Evolutionary conservation across 768 basidiomycete species (phyloP), one percentile per base, ranked within the genome.

Genomic region (Mycena vitilis): DNA sequence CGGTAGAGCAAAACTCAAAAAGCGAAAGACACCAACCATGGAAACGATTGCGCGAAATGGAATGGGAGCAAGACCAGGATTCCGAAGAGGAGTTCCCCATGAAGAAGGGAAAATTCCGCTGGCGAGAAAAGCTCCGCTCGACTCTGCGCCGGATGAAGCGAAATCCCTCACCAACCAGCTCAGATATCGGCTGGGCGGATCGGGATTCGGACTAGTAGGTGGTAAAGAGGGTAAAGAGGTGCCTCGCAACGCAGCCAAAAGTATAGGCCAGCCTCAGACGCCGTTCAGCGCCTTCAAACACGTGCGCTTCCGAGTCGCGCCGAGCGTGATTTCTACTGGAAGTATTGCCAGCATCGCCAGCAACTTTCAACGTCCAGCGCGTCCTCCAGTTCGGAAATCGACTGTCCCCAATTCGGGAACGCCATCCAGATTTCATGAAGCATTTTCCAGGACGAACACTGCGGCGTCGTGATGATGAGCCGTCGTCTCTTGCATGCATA

Each of bases 41-140:
- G 48, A 51, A 16, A 12, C 44, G 42, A 23, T 12, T 20, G 45
- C 59, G 5, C 5, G 9, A 20, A 42, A 38, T 23, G n/a, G 7
- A 36, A 22, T 52, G 66, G 54, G 53, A 23, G 53, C 36, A 55
- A 62, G 51, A 47, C 40, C 42, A 48, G 42, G 25, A 54, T 48
- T 71, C 65, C 12, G 70, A 71, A 25, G 71, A 71, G n/a, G 71
- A 69, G 66, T 71, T 71, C 51, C 71, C 71, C 42, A 71, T 66
- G 55, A n/a, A 67, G 52, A 69, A 62, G 20, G 20, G 51, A 48
- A 58, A 22, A 51, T 70, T 59, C 6, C 37, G 65, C 11, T 71
- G 71, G 71, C 37, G 48, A 44, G 45, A 63, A n/a, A 71, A 58
- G 40, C 48, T 71, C 36, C 20, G 18, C 36, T 65, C 20, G 42